Evolutionary conservation across 768 basidiomycete species (phyloP).

Genomic region (Cystofilobasidium macerans): DNA sequence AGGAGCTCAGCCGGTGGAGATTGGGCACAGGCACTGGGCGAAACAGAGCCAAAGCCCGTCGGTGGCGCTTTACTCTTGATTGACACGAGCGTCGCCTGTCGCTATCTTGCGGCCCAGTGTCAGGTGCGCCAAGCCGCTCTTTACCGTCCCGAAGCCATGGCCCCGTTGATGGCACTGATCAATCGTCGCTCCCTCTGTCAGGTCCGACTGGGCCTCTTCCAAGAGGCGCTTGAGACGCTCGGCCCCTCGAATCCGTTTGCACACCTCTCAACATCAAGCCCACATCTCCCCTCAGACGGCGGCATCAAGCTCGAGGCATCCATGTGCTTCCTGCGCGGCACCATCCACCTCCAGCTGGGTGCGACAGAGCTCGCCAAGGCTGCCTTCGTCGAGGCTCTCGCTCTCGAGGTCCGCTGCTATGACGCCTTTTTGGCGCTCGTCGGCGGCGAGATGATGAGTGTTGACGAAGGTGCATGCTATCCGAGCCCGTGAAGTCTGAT

Average conservation of each 20-base stretch:
- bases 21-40: background rate
- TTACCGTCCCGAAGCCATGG: background rate
- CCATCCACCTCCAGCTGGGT: slow-evolving; percentile 87
- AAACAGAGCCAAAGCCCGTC: too few species aligned
- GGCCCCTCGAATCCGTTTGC: slow-evolving; percentile 86
- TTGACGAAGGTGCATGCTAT: slow-evolving; percentile 64
- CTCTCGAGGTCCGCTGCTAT: slow-evolving; percentile 91
- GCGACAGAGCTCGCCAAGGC: slow-evolving; percentile 82
- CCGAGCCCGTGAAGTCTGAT: background rate
- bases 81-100: slow-evolving; percentile 87
- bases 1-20: background rate
- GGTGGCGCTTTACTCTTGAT: slow-evolving; percentile 48
- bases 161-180: background rate
- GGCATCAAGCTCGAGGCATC: slow-evolving; percentile 99
- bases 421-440: slow-evolving; percentile 86
- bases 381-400: slow-evolving; percentile 89
- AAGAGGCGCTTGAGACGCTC: slow-evolving; percentile 80
- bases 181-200: slow-evolving; percentile 29
- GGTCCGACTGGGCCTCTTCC: slow-evolving; percentile 83
- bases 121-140: slow-evolving; percentile 45
- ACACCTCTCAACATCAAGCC: slow-evolving; percentile 55
- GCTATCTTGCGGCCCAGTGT: slow-evolving; percentile 93
- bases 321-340: slow-evolving; percentile 85
- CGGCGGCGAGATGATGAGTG: slow-evolving; percentile 88
- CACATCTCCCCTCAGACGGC: slow-evolving; percentile 70